Percentiles rank a stretch among this genome's conserved stretches.
These are phyloP conservation scores for Cajanus cajan DNA, from an alignment of 306 rosid genomes.

Conservation along the genomic window DNA sequence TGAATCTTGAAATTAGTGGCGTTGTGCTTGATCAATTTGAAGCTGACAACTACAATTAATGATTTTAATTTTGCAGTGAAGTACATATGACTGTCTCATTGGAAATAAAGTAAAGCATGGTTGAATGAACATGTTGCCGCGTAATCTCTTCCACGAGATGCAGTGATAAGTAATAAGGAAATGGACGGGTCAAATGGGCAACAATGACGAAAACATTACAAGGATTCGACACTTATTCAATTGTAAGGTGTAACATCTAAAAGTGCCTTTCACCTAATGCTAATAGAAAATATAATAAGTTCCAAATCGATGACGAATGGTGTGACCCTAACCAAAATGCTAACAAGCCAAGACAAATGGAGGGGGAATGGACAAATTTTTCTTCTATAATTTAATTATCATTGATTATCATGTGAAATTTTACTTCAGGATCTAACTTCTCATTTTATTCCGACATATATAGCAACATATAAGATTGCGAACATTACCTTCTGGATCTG, in stretches of 20 bases:
- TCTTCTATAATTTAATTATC: neutral
- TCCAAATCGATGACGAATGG: neutral
- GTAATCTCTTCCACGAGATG: neutral
- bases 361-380: neutral
- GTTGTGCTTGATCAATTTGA: slow-evolving; percentile 20
- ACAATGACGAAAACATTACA: neutral
- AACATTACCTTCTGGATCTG: neutral
- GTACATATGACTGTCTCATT: neutral
- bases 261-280: slow-evolving; percentile 23
- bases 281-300: neutral
- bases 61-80: slow-evolving; percentile 1
- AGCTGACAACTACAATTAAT: slow-evolving; percentile 6
- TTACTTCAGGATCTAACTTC: neutral
- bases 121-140: neutral
- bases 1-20: slow-evolving; percentile 7
- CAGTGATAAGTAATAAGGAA: neutral
- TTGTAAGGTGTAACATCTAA: neutral
- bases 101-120: slow-evolving; percentile 7
- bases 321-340: neutral
- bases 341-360: neutral
- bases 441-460: neutral
- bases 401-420: neutral
- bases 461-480: neutral
- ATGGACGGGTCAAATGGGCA: neutral
- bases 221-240: neutral